Evolutionary conservation across 2,329 filamentous ascomycete genomes (phyloP), one percentile per base, ranked within the genome.

Genomic region (Pyrenochaeta sp.): DNA sequence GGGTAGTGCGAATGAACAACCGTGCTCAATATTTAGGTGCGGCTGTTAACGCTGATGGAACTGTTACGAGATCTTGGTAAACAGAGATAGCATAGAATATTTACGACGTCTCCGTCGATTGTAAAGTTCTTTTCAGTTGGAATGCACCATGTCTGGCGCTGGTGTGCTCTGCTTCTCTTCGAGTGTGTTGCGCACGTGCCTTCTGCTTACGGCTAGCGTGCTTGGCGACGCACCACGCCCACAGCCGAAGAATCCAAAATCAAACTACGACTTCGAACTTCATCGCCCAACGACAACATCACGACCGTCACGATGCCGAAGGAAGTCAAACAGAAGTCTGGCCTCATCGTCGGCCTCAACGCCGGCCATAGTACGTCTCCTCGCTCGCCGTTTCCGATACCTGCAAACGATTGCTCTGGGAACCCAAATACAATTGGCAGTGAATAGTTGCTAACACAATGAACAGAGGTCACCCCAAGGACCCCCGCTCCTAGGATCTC

Each of bases 351-450:
- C 74, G 86, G 86, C 75, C 77, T 87, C 73, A 88, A 88, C 80
- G 81, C 81, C 73, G 86, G 86, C 77, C 85, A 87, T 77, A 68
- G 86, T 88, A 87, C 76, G 86, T 87, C 66, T 51, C 40, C 41
- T 50, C 61, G 29, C 58, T 35, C 61, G 54, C 63, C 60, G 48
- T 45, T 49, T 30, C 46, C 61, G 47, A 47, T 51, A 54, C 61
- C 39, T 45, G 35, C 44, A 43, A 43, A 50, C 44, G 56, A 51
- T 56, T 39, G 48, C 44, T 40, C 37, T 35, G 42, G 23, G 44
- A 44, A 53, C 45, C 50, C 44, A 50, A 61, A 50, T 57, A 50
- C 52, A 36, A 61, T 41, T 52, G 52, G 58, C 59, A 42, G 49
- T 51, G 40, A 61, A 43, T 52, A 51, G 58, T 58, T 40, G 63